Percentiles rank a stretch among this genome's conserved stretches.
These are phyloP conservation scores for Antrodiella citrinella DNA, from an alignment of 768 basidiomycete genomes.

Conservation along the genomic window DNA sequence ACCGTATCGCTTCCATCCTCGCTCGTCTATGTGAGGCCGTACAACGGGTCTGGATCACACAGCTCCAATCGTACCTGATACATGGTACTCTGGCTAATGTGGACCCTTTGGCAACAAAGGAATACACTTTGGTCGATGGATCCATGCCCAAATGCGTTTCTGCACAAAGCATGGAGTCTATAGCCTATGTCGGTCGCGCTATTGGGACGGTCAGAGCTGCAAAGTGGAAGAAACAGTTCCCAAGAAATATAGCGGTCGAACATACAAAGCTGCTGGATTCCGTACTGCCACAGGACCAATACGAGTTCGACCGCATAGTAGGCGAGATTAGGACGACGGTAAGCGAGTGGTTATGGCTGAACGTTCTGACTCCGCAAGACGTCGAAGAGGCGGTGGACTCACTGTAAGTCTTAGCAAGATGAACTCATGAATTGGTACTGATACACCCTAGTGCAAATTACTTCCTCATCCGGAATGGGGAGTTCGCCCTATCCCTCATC, in stretches of 20 bases:
- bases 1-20: slow-evolving; percentile 66
- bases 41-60: slow-evolving; percentile 75
- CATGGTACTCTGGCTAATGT: slow-evolving; percentile 58
- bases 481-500: slow-evolving; percentile 78
- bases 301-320: slow-evolving; percentile 69
- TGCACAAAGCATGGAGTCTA: slow-evolving; percentile 65
- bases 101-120: slow-evolving; percentile 61
- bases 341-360: slow-evolving; percentile 92
- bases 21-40: slow-evolving; percentile 65
- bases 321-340: slow-evolving; percentile 70
- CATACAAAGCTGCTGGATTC: slow-evolving; percentile 59
- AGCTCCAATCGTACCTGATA: slow-evolving; percentile 74
- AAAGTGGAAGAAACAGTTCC: slow-evolving; percentile 72
- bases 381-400: slow-evolving; percentile 81
- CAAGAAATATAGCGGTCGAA: slow-evolving; percentile 52
- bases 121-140: slow-evolving; percentile 51
- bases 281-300: slow-evolving; percentile 68
- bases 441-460: slow-evolving; percentile 62
- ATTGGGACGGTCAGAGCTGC: slow-evolving; percentile 77
- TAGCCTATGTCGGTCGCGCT: slow-evolving; percentile 81
- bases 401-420: slow-evolving; percentile 42
- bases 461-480: slow-evolving; percentile 83
- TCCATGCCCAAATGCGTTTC: slow-evolving; percentile 74
- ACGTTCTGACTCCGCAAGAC: slow-evolving; percentile 76
- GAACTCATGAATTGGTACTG: slow-evolving; percentile 1